These are phyloP conservation scores for Sanguinoderma infundibulare DNA, from an alignment of 1,284 basidiomycete species.

Conservation along the genomic window DNA sequence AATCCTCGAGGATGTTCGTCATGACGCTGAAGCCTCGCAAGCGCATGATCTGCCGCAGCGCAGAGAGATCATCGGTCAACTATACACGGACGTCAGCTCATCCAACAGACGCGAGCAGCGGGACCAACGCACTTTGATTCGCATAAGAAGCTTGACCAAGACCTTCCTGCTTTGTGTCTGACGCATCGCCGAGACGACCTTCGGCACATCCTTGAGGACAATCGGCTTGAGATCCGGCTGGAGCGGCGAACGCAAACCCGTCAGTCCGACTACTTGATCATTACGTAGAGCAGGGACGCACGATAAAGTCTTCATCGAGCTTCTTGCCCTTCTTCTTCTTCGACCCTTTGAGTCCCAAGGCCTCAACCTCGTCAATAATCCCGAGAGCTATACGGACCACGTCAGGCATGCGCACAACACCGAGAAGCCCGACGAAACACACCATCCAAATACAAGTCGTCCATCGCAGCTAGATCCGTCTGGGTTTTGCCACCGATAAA, in stretches of 20 bases:
- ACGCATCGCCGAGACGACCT: slow-evolving; percentile 90
- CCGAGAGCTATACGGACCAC: slow-evolving; percentile 74
- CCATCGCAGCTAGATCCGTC: slow-evolving; percentile 93
- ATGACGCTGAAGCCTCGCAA: slow-evolving; percentile 94
- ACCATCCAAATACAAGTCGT: slow-evolving; percentile 96
- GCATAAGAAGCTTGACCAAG: slow-evolving; percentile 81
- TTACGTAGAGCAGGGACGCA: slow-evolving; percentile 38
- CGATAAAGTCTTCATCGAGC: slow-evolving; percentile 92
- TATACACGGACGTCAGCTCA: slow-evolving; percentile 35
- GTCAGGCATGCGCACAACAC: slow-evolving; percentile 2
- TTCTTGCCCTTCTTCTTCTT: slow-evolving; percentile 93
- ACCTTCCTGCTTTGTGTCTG: slow-evolving; percentile 89
- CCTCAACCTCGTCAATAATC: slow-evolving; percentile 89
- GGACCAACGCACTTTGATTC: slow-evolving; percentile 70
- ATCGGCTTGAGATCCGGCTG: slow-evolving; percentile 80
- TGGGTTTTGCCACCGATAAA: slow-evolving; percentile 98
- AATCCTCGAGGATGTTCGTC: slow-evolving; percentile 87
- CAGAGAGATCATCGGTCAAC: slow-evolving; percentile 85
- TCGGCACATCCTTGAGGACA: slow-evolving; percentile 81
- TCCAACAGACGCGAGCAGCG: neutral
- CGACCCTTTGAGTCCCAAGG: slow-evolving; percentile 81
- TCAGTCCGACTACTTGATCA: neutral
- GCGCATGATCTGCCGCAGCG: slow-evolving; percentile 88
- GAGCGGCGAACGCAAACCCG: neutral
- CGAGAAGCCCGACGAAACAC: slow-evolving; percentile 30